These are phyloP conservation scores for Trichopus zeylanicus DNA, from an alignment of 116 monocot species.

Conservation along the genomic window DNA sequence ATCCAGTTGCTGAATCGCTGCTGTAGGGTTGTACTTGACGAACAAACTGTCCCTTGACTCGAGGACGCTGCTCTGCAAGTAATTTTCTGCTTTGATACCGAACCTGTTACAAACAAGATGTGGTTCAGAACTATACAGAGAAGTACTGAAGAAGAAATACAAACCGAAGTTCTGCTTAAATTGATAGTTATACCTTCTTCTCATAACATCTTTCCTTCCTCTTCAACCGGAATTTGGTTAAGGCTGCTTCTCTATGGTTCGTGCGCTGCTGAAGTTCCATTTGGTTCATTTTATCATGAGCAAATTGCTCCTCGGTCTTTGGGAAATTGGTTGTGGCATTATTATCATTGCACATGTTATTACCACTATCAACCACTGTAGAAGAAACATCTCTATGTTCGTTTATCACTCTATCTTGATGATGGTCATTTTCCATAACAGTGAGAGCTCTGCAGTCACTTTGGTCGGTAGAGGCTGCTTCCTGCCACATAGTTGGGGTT, in stretches of 20 bases:
- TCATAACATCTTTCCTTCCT: conserved; percentile 78
- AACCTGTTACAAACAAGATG: conserved; percentile 22
- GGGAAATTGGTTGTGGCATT: neutral
- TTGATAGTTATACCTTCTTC: conserved; percentile 42
- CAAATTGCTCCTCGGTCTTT: neutral
- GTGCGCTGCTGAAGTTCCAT: conserved; percentile 4
- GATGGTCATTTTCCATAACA: neutral
- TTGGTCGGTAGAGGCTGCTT: conserved; percentile 8
- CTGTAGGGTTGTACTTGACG: conserved; percentile 21
- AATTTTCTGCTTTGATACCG: conserved; percentile 60
- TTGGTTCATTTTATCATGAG: conserved; percentile 1
- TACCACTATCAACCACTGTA: conserved; percentile 14
- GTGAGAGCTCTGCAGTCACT: neutral
- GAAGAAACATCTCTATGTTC: conserved; percentile 15
- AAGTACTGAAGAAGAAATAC: neutral
- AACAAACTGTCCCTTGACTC: conserved; percentile 71
- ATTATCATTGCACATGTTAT: conserved; percentile 12
- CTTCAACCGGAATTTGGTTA: conserved; percentile 64
- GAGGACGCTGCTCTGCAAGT: conserved; percentile 63
- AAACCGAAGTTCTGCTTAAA: neutral
- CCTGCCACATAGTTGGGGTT: conserved; percentile 14
- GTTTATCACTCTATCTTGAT: neutral
- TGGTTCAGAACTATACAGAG: neutral
- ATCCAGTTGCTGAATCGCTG: conserved; percentile 1
- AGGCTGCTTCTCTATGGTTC: conserved; percentile 46